These are phyloP conservation scores for Fusarium robinianum DNA, from an alignment of 2,329 filamentous ascomycete species.

Conservation along the genomic window DNA sequence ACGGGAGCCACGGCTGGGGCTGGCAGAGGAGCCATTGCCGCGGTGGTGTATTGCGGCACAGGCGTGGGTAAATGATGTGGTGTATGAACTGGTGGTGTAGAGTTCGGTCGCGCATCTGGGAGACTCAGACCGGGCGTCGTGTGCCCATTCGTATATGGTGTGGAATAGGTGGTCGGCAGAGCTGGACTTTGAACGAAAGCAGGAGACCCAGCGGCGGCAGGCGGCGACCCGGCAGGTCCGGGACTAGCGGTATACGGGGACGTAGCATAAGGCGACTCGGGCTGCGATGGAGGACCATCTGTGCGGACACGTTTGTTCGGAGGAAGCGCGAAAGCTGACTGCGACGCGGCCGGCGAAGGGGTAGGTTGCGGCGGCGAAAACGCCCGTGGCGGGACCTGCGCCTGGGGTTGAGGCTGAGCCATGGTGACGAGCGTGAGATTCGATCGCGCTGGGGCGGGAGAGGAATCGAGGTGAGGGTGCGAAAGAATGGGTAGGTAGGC, in stretches of 20 bases:
- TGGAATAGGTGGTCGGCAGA: slow-evolving; percentile 40
- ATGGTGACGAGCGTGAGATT: slow-evolving; percentile 43
- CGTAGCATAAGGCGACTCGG: slow-evolving; percentile 63
- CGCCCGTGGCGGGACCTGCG: slow-evolving; percentile 53
- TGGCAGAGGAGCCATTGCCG: slow-evolving; percentile 27
- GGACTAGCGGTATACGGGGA: slow-evolving; percentile 57
- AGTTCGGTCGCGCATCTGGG: slow-evolving; percentile 41
- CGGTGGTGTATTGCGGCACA: slow-evolving; percentile 32
- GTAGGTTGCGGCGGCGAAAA: slow-evolving; percentile 67
- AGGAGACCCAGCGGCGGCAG: slow-evolving; percentile 44
- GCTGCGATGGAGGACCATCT: slow-evolving; percentile 69
- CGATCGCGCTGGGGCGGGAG: slow-evolving; percentile 9
- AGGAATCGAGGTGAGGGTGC: slow-evolving; percentile 12
- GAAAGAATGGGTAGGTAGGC: slow-evolving; percentile 27
- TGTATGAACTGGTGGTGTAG: slow-evolving; percentile 41
- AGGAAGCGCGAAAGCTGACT: slow-evolving; percentile 61
- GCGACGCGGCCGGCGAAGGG: slow-evolving; percentile 63
- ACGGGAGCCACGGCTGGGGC: slow-evolving; percentile 31
- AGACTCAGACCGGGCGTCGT: slow-evolving; percentile 43
- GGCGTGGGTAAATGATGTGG: slow-evolving; percentile 38
- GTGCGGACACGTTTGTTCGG: slow-evolving; percentile 68
- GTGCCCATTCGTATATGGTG: slow-evolving; percentile 47
- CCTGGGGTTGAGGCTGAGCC: slow-evolving; percentile 62
- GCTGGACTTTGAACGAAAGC: slow-evolving; percentile 43
- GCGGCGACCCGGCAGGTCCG: slow-evolving; percentile 47